A percentile compares a stretch with the other conserved stretches of the same genome.
phyloP scores from a whole-genome alignment of 495 filamentous ascomycete species.

The Diplogelasinospora grovesii region DNA sequence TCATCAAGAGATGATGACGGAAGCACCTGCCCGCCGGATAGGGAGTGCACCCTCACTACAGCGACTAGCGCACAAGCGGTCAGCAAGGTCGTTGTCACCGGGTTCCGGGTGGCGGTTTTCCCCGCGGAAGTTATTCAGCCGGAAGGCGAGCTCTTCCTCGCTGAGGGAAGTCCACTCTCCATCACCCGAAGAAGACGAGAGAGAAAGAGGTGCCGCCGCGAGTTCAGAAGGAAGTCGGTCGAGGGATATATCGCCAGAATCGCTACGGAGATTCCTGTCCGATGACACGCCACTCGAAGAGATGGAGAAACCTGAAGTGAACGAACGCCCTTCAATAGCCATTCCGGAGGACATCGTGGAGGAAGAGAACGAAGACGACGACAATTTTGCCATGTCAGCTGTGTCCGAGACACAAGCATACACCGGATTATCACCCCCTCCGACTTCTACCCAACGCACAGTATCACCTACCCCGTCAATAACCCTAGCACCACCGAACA shows the following conservation, averaged over 20 bases:
- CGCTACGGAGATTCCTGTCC: slow-evolving; percentile 36
- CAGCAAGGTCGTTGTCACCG: slow-evolving; percentile 43
- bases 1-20: too few relatives aligned
- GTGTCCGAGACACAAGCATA: slow-evolving; percentile 34
- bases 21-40: slow-evolving; percentile 36
- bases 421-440: slow-evolving; percentile 44
- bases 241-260: slow-evolving; percentile 42
- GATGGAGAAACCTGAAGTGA: slow-evolving; percentile 9
- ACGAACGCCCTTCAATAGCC: slow-evolving; percentile 19
- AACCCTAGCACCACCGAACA: slow-evolving; percentile 5
- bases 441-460: slow-evolving; percentile 33
- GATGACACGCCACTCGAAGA: slow-evolving; percentile 27
- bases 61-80: slow-evolving; percentile 40
- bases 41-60: slow-evolving; percentile 51
- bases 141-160: slow-evolving; percentile 27
- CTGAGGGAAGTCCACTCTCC: slow-evolving; percentile 11
- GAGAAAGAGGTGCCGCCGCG: too few relatives aligned
- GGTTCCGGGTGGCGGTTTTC: slow-evolving; percentile 36
- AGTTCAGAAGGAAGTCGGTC: slow-evolving; percentile 32
- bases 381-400: slow-evolving; percentile 48
- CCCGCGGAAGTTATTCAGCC: slow-evolving; percentile 36
- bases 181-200: slow-evolving; percentile 20
- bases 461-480: slow-evolving; percentile 20
- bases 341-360: slow-evolving; percentile 50
- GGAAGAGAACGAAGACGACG: slow-evolving; percentile 48